Evolutionary conservation across 164 flowering plant species (phyloP).

Genomic region (Chimonanthus salicifolius): DNA sequence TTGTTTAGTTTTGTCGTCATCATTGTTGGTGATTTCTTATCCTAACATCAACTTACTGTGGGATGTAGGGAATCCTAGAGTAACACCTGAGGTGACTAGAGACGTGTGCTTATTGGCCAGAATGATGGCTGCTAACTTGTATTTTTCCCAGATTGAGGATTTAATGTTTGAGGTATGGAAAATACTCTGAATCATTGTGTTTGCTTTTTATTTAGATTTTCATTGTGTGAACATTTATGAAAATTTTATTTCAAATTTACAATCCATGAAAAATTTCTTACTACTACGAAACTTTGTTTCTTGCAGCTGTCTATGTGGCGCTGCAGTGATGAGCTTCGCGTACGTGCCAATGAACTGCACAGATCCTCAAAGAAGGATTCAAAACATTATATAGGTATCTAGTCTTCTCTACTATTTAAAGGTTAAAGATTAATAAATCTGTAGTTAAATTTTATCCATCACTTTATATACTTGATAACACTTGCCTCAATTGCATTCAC

Average conservation of each 20-base stretch:
- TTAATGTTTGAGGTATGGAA: conserved; percentile 87
- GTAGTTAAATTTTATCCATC: no score
- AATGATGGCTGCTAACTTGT: conserved; percentile 98
- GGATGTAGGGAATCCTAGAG: conserved; percentile 88
- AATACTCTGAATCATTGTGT: neutral
- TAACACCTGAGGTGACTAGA: conserved; percentile 99
- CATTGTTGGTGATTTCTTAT: neutral
- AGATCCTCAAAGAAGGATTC: conserved; percentile 65
- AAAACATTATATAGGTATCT: conserved; percentile 82
- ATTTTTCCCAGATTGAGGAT: conserved; percentile 92
- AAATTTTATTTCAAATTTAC: neutral
- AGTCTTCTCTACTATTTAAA: neutral
- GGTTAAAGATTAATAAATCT: neutral
- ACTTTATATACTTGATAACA: no score
- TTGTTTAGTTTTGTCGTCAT: neutral
- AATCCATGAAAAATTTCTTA: neutral
- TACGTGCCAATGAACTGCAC: conserved; percentile 71
- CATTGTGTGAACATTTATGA: neutral
- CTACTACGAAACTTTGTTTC: neutral
- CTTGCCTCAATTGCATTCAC: no score
- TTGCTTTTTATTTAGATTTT: neutral
- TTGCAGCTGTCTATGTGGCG: conserved; percentile 99
- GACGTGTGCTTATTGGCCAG: conserved; percentile 97
- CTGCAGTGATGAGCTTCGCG: conserved; percentile 91
- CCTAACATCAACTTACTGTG: neutral